Evolutionary conservation across 2,329 filamentous ascomycete genomes (phyloP).

Genomic region (Myriangium duriaei): DNA sequence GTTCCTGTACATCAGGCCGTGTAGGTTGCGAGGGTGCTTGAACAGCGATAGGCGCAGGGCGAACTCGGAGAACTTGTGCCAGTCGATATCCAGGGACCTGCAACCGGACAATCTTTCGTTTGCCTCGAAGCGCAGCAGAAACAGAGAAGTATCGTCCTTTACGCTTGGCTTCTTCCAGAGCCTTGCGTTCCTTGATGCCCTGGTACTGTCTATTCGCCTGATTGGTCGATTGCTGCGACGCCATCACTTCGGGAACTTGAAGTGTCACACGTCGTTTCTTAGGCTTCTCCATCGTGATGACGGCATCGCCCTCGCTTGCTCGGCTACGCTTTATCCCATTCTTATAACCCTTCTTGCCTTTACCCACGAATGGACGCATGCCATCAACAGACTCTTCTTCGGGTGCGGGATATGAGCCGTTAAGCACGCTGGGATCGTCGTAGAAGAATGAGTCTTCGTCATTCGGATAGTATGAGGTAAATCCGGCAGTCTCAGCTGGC

Average conservation of each 20-base stretch:
- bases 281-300: conserved; percentile 25
- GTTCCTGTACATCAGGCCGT: no score
- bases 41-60: conserved; percentile 14
- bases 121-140: conserved; percentile 33
- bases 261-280: conserved; percentile 24
- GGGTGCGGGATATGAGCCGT: conserved; percentile 18
- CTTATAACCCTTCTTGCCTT: conserved; percentile 15
- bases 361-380: conserved; percentile 4
- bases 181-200: conserved; percentile 31
- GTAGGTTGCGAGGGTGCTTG: conserved; percentile 4
- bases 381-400: conserved; percentile 15
- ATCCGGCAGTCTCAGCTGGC: conserved; percentile 18
- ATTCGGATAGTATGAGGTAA: conserved; percentile 17
- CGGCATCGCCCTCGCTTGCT: conserved; percentile 19
- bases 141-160: conserved; percentile 35
- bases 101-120: conserved; percentile 32
- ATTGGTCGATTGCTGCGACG: conserved; percentile 24
- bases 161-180: conserved; percentile 27
- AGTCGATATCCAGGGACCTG: conserved; percentile 25
- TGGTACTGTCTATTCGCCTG: conserved; percentile 35
- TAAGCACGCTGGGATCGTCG: conserved; percentile 15
- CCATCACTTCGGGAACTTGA: conserved; percentile 15
- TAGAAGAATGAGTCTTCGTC: conserved; percentile 15
- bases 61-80: conserved; percentile 24
- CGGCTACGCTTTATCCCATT: conserved; percentile 13